phyloP scores from a whole-genome alignment of 176 grass and related monocot genomes.

The Sorghum bicolor region Sorghum_bicolor_NCBIv3 NC_012877.2:6816501-6817000 shows the following conservation, averaged over 20 bases:
- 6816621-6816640: conserved; percentile 89
- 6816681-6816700: conserved; percentile 13
- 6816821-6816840: conserved; percentile 88
- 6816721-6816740: conserved; percentile 59
- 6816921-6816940: conserved; percentile 67
- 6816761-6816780: conserved; percentile 96
- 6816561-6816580: conserved; percentile 51
- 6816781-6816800: conserved; percentile 96
- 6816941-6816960: conserved; percentile 94
- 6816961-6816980: conserved; percentile 84
- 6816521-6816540: conserved; percentile 1
- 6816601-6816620: conserved; percentile 85
- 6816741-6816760: conserved; percentile 64
- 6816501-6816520: not conserved
- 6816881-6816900: conserved; percentile 83
- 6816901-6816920: conserved; percentile 59
- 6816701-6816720: conserved; percentile 4
- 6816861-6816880: conserved; percentile 56
- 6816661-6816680: not conserved
- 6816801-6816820: conserved; percentile 71
- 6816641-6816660: conserved; percentile 27
- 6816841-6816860: conserved; percentile 74
- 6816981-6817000: conserved; percentile 84
- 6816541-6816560: conserved; percentile 7
- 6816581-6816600: conserved; percentile 90